phyloP scores from a whole-genome alignment of 345 rosid species.

The Microthlaspi erraticum region DNA sequence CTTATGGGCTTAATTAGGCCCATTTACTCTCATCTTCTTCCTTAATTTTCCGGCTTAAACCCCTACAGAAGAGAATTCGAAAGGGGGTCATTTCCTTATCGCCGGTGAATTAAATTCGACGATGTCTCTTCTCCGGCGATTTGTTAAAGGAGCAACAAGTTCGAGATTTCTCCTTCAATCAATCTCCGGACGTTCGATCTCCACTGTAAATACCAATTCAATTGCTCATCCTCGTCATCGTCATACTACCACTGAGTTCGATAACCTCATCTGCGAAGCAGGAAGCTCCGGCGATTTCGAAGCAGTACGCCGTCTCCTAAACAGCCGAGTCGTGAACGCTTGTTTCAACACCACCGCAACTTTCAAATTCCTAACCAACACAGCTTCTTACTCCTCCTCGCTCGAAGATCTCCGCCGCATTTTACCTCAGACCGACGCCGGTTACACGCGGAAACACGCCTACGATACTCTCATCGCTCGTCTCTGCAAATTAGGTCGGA shows the following conservation, averaged over 20 bases:
- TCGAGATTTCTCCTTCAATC: slow-evolving; percentile 27
- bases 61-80: background rate
- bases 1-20: slow-evolving; percentile 17
- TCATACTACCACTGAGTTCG: slow-evolving; percentile 63
- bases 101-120: slow-evolving; percentile 4
- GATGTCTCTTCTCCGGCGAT: slow-evolving; percentile 45
- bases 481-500: slow-evolving; percentile 56
- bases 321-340: slow-evolving; percentile 58
- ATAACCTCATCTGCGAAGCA: slow-evolving; percentile 56
- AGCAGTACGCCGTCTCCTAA: slow-evolving; percentile 58
- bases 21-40: background rate
- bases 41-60: background rate
- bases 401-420: slow-evolving; percentile 54
- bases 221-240: slow-evolving; percentile 34
- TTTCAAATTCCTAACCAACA: slow-evolving; percentile 67
- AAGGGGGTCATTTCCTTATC: background rate
- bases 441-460: slow-evolving; percentile 58
- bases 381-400: slow-evolving; percentile 48
- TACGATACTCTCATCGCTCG: slow-evolving; percentile 64
- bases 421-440: slow-evolving; percentile 56
- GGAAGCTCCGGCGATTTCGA: slow-evolving; percentile 59
- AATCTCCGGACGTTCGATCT: slow-evolving; percentile 31
- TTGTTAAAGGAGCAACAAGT: slow-evolving; percentile 8
- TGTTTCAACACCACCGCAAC: slow-evolving; percentile 69
- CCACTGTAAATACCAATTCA: slow-evolving; percentile 34